Conservation (phyloP, 164 flowering plant genomes). For the Macadamia tetraphylla region DNA sequence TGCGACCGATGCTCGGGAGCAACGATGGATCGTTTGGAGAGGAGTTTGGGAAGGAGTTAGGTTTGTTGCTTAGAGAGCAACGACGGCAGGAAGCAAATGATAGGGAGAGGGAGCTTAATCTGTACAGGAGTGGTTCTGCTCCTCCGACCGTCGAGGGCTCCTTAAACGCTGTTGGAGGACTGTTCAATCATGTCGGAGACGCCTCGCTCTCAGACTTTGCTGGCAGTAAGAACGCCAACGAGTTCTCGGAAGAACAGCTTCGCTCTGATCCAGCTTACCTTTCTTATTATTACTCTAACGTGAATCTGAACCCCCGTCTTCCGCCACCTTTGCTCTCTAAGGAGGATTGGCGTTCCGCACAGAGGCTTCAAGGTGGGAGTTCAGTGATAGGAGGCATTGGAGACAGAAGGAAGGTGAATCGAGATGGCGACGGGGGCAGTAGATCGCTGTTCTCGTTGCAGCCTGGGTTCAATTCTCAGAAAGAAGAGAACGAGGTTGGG, state of each 20-base stretch:
- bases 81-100: constrained; percentile 36
- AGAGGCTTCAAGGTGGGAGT: no score
- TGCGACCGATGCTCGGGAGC: constrained; percentile 40
- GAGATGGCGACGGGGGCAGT: no score
- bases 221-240: constrained; percentile 7
- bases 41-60: constrained; percentile 42
- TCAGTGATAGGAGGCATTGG: no score
- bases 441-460: no score
- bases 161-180: constrained; percentile 49
- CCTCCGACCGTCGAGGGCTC: constrained; percentile 92
- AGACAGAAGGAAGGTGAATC: no score
- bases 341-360: constrained; percentile 46
- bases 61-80: constrained; percentile 40
- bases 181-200: constrained; percentile 29
- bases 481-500: no score
- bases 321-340: constrained; percentile 75
- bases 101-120: constrained; percentile 54
- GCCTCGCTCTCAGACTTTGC: constrained; percentile 8
- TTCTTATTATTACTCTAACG: constrained; percentile 60
- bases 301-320: constrained; percentile 68
- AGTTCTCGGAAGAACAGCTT: constrained; percentile 50
- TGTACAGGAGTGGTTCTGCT: constrained; percentile 76
- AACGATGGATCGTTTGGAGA: constrained; percentile 35
- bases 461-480: no score
- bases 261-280: constrained; percentile 72